Evolutionary conservation across 2,329 filamentous ascomycete genomes (phyloP).

Genomic region (Lomentospora prolificans): DNA sequence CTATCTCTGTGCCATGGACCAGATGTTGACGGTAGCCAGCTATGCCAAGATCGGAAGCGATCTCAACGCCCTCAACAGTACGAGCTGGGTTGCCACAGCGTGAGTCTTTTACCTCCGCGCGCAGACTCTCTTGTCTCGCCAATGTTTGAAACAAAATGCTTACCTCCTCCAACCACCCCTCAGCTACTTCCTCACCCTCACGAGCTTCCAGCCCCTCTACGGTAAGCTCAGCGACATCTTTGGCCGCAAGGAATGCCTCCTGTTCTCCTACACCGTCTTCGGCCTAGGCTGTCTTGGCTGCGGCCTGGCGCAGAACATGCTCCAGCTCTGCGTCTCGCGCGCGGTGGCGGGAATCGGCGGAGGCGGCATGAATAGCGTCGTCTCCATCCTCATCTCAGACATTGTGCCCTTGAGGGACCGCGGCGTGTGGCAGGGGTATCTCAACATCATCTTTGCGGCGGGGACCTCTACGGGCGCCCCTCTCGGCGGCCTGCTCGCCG

Average conservation of each 20-base stretch:
- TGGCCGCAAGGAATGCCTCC: conserved; percentile 54
- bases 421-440: conserved; percentile 62
- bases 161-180: background rate
- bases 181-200: conserved; percentile 63
- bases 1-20: conserved; percentile 64
- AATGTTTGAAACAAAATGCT: no score
- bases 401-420: conserved; percentile 59
- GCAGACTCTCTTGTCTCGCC: no score
- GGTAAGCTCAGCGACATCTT: conserved; percentile 64
- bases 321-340: conserved; percentile 55
- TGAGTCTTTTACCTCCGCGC: conserved; percentile 14
- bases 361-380: conserved; percentile 61
- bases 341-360: conserved; percentile 48
- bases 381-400: conserved; percentile 57
- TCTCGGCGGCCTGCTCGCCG: conserved; percentile 60
- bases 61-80: conserved; percentile 62
- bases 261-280: conserved; percentile 56
- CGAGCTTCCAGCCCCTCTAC: conserved; percentile 66
- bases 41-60: conserved; percentile 72
- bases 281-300: conserved; percentile 54
- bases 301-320: conserved; percentile 53
- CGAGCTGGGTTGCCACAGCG: conserved; percentile 60
- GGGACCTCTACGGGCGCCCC: conserved; percentile 63
- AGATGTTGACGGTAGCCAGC: conserved; percentile 68
- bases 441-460: conserved; percentile 62